Evolutionary conservation across 495 filamentous ascomycete species (phyloP), one percentile per base, ranked within the genome.

Genomic region (Neurospora terricola): DNA sequence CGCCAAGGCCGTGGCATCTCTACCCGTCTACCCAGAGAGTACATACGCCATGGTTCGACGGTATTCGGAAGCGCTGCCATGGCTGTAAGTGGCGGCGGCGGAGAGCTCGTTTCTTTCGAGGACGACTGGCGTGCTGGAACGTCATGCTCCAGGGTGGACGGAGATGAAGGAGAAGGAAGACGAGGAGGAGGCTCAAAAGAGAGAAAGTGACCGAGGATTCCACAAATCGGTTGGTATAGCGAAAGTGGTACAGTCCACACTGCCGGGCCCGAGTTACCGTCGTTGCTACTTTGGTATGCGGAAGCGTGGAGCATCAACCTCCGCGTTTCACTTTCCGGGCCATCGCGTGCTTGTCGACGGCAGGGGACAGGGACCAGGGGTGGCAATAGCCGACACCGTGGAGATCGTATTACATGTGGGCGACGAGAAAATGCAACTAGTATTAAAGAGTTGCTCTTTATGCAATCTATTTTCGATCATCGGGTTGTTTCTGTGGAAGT

Each of bases 271-370:
- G 72, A 72, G 45, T 68, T 75, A 69, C 78, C 77, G 78, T 27
- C 42, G 69, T 76, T 77, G 73, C 74, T 72, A 73, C 75, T 70
- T 71, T 72, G 39, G 72, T 42, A 59, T 74, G 38, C 18, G 54
- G 42, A 2, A 21, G 37, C 54, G 59, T 79, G 78, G 78, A 78
- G 39, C 70, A 48, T 79, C 37, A 71, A 34, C 76, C 72, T 80
- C 78, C 78, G 78, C 62, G 36, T 37, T 70, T 70, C 68, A 62
- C 27, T 34, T 62, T 62, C 27, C 7, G 27, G 54, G 27, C 12
- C 54, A 34, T 62, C 27, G 54, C 54, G 54, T 62, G 12, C 54
- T 62, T 62, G 54, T 34, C 27, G 27, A 34, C 12, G 27, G 54
- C 54, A 62, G 54, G 54, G 54, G 23, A 62, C 54, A 62, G 7